A percentile compares a stretch with the other conserved stretches of the same genome.
phyloP scores from a whole-genome alignment of 129 eudicot genomes.

The Flaveria robusta region DNA sequence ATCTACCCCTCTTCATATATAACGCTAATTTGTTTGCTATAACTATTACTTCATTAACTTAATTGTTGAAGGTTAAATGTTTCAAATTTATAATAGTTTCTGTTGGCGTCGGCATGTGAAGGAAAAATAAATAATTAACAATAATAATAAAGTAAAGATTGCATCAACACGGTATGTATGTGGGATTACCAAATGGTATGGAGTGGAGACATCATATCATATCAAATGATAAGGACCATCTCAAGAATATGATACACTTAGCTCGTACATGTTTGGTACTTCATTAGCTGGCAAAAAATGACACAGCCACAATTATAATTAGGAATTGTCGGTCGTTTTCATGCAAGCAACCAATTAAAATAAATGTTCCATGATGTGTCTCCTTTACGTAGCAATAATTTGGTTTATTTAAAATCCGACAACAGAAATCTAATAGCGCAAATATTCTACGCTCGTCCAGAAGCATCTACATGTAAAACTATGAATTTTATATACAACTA shows the following conservation, averaged over 20 bases:
- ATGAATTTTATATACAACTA: too few species aligned
- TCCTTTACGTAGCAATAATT: neutral
- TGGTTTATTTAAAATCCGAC: neutral
- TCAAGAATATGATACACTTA: neutral
- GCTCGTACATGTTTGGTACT: neutral
- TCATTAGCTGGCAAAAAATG: neutral
- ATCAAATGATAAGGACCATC: conserved; percentile 1
- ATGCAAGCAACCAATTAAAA: neutral
- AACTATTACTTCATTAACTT: too few species aligned
- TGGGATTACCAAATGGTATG: neutral
- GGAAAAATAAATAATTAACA: neutral
- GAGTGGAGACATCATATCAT: neutral
- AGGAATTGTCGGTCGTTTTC: neutral
- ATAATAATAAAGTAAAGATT: neutral
- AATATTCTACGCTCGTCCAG: neutral
- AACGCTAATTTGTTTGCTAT: too few species aligned
- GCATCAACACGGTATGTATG: neutral
- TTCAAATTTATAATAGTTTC: neutral
- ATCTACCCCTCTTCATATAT: too few species aligned
- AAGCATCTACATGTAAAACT: neutral
- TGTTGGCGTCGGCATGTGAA: neutral
- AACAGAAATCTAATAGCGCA: neutral
- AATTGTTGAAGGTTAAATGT: too few species aligned
- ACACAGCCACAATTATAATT: neutral
- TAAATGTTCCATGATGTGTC: neutral